Percentiles rank a stretch among this genome's conserved stretches.
These are phyloP conservation scores for Ceratobasidium sp. DNA, from an alignment of 1,284 basidiomycete species.

Conservation along the genomic window DNA sequence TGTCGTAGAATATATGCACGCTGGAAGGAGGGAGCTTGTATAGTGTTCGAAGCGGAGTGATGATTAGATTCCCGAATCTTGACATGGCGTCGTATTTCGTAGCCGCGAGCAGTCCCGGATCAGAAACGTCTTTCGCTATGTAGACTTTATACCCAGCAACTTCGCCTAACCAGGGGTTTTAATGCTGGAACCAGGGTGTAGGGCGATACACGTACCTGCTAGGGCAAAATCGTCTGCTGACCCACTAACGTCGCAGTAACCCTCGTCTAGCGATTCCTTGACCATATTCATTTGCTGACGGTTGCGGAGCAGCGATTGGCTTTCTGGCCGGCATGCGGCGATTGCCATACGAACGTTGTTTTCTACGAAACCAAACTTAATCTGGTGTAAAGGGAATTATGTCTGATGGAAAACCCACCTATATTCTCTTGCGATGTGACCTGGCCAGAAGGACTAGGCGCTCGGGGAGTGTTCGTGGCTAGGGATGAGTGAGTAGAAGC, in stretches of 20 bases:
- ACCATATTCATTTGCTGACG: conserved; percentile 73
- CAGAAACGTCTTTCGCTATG: conserved; percentile 66
- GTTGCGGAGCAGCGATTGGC: conserved; percentile 66
- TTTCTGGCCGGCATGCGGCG: conserved; percentile 75
- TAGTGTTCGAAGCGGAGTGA: conserved; percentile 58
- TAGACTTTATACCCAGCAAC: conserved; percentile 63
- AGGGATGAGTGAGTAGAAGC: neutral
- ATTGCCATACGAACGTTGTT: conserved; percentile 69
- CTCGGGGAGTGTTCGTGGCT: neutral
- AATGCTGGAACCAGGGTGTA: no score
- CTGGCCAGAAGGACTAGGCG: conserved; percentile 23
- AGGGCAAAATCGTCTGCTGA: conserved; percentile 66
- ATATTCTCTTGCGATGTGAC: conserved; percentile 40
- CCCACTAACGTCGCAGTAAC: conserved; percentile 84
- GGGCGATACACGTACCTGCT: conserved; percentile 56
- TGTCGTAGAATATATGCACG: conserved; percentile 89
- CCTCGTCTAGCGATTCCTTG: conserved; percentile 76
- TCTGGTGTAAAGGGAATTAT: neutral
- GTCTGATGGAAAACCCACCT: conserved; percentile 12
- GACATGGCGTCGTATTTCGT: conserved; percentile 63
- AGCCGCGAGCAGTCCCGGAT: conserved; percentile 54
- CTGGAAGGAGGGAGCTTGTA: conserved; percentile 72
- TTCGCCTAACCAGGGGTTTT: conserved; percentile 25
- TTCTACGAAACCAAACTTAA: conserved; percentile 34
- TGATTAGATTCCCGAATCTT: conserved; percentile 74